Conservation (phyloP, 140 eudicot species). For the Ambrosia hybrid region DNA sequence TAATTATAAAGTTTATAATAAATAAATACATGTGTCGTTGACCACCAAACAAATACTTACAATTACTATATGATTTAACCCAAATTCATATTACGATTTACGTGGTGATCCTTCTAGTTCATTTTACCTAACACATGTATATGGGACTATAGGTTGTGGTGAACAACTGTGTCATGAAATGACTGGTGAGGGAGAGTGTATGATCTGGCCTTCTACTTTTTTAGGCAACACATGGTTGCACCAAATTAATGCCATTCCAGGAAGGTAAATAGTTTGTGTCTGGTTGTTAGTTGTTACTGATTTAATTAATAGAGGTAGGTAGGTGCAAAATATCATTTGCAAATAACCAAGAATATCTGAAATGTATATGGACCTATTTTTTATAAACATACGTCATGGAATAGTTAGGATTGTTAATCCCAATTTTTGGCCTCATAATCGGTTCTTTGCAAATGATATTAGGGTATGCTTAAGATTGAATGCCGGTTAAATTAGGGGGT, state of each 20-base stretch:
- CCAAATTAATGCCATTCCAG: constrained; percentile 36
- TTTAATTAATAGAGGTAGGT: constrained; percentile 15
- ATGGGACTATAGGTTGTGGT: not conserved
- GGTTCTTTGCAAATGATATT: not conserved
- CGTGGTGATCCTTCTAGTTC: not conserved
- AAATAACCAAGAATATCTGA: not conserved
- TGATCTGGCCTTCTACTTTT: constrained; percentile 27
- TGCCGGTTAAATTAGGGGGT: not conserved
- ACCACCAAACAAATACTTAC: not conserved
- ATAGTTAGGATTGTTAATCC: not conserved
- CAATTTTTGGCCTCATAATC: not conserved
- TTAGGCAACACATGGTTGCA: constrained; percentile 33
- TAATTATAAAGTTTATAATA: not conserved
- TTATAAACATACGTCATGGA: not conserved
- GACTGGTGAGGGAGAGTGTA: constrained; percentile 10
- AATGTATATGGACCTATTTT: not conserved
- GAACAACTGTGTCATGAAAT: not conserved
- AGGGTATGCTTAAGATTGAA: not conserved
- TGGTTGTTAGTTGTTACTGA: constrained; percentile 27
- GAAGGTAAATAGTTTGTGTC: constrained; percentile 30
- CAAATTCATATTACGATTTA: not conserved
- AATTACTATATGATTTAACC: not conserved
- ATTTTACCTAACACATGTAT: not conserved
- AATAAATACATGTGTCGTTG: not conserved
- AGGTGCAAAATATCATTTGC: constrained; percentile 7